A percentile compares a stretch with the other conserved stretches of the same genome.
Conservation (phyloP, 371 early-diverging fungal species). For the Pancytospora epiphaga region DNA sequence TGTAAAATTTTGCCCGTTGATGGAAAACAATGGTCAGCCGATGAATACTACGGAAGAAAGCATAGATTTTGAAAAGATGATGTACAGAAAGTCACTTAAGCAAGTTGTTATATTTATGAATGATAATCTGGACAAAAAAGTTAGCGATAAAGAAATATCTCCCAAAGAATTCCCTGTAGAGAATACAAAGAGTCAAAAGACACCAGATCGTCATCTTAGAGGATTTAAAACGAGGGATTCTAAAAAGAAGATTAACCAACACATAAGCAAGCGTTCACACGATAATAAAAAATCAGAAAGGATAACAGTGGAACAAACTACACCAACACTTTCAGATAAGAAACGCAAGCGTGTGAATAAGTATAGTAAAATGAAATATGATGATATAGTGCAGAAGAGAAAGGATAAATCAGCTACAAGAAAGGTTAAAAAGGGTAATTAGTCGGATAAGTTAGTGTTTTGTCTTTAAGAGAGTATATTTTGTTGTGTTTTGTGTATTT, state of each 20-base stretch:
- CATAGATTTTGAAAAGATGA: background rate
- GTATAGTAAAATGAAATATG: background rate
- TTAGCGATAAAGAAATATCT: background rate
- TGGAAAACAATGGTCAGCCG: background rate
- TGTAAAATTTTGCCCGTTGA: background rate
- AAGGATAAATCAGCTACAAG: background rate
- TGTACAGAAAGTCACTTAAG: background rate
- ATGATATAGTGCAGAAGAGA: background rate
- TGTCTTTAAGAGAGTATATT: background rate
- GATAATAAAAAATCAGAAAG: background rate
- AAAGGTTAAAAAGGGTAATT: background rate
- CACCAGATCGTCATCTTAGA: background rate
- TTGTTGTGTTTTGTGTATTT: background rate
- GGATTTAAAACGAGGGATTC: background rate
- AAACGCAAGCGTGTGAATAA: background rate
- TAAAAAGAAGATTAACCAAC: background rate
- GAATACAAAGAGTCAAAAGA: background rate
- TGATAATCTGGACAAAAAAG: background rate
- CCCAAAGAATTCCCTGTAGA: background rate
- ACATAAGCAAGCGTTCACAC: background rate
- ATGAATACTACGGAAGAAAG: background rate
- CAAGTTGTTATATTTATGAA: constrained; percentile 9
- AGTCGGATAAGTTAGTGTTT: too few relatives aligned
- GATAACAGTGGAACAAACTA: background rate
- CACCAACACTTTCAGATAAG: background rate